These are phyloP conservation scores for Coprinopsis marcescibilis DNA, from an alignment of 768 basidiomycete species.

Conservation along the genomic window DNA sequence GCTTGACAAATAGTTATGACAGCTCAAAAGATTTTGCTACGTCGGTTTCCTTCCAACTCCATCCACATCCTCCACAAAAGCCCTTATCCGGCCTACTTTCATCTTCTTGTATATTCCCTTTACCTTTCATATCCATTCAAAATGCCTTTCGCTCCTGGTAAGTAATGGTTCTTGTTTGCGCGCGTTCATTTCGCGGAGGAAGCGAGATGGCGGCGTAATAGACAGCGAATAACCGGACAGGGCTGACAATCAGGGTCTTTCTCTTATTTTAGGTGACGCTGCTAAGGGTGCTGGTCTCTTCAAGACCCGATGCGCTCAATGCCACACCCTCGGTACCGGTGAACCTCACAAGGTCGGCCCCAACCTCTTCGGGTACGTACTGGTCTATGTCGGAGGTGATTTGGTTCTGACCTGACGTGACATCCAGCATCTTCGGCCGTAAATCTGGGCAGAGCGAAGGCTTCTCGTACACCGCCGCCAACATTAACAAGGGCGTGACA, in stretches of 20 bases:
- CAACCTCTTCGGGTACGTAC: conserved; percentile 82
- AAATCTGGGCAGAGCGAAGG: conserved; percentile 81
- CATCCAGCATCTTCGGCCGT: conserved; percentile 68
- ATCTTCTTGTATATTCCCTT: conserved; percentile 12
- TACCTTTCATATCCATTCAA: conserved; percentile 22
- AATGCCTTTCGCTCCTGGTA: conserved; percentile 39
- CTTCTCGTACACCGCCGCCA: conserved; percentile 91
- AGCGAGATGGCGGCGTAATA: conserved; percentile 4
- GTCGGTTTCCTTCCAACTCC: conserved; percentile 9
- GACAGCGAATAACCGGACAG: not conserved
- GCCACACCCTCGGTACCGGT: conserved; percentile 79
- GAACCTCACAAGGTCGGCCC: conserved; percentile 90
- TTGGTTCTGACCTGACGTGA: conserved; percentile 5
- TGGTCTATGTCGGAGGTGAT: not conserved
- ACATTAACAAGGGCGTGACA: conserved; percentile 86
- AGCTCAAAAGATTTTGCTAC: conserved; percentile 21
- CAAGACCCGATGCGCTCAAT: conserved; percentile 94
- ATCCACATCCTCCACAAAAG: conserved; percentile 15
- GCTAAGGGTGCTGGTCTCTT: conserved; percentile 90
- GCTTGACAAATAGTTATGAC: conserved; percentile 13
- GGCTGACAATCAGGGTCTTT: conserved; percentile 5
- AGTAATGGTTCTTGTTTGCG: conserved; percentile 28
- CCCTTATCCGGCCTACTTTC: conserved; percentile 9
- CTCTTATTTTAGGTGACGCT: conserved; percentile 58
- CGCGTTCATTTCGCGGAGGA: conserved; percentile 29